phyloP scores from a whole-genome alignment of 371 early-diverging fungal genomes.

The Circinella umbellata region DNA sequence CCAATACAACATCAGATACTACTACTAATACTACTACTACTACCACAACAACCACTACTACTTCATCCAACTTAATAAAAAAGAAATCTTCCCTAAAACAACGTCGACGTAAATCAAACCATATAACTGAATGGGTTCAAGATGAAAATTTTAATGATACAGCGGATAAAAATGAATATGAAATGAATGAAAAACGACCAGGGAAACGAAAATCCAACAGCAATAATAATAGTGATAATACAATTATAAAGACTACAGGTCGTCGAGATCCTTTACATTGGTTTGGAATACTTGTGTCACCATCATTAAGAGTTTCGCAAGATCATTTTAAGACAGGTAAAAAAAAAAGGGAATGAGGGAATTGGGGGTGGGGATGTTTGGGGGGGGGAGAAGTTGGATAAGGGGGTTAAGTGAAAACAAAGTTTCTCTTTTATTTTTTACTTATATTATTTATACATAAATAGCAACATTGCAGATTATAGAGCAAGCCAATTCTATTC shows the following conservation, averaged over 20 bases:
- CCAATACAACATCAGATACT: not conserved
- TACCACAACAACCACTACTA: conserved; percentile 11
- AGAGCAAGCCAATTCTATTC: conserved; percentile 41
- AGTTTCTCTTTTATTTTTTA: not conserved
- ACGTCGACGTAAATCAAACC: conserved; percentile 14
- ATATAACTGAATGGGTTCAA: conserved; percentile 23
- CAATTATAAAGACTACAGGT: conserved; percentile 22
- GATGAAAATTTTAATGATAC: conserved; percentile 24
- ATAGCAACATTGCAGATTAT: conserved; percentile 32
- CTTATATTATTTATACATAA: not conserved
- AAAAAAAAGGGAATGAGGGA: not conserved
- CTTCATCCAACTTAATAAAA: conserved; percentile 13
- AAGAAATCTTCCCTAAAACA: conserved; percentile 18
- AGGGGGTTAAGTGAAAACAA: not conserved
- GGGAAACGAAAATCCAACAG: conserved; percentile 1
- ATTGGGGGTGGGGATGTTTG: not conserved
- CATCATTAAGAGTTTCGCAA: conserved; percentile 59
- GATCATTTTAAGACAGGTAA: conserved; percentile 49
- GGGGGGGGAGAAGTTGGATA: not conserved
- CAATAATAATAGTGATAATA: too few relatives aligned
- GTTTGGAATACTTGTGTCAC: conserved; percentile 70
- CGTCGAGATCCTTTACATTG: conserved; percentile 61
- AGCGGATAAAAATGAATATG: conserved; percentile 17
- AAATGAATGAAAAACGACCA: conserved; percentile 25
- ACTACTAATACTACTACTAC: not conserved